phyloP scores from a whole-genome alignment of 129 eudicot species.

The Oenanthe sinensis region DNA sequence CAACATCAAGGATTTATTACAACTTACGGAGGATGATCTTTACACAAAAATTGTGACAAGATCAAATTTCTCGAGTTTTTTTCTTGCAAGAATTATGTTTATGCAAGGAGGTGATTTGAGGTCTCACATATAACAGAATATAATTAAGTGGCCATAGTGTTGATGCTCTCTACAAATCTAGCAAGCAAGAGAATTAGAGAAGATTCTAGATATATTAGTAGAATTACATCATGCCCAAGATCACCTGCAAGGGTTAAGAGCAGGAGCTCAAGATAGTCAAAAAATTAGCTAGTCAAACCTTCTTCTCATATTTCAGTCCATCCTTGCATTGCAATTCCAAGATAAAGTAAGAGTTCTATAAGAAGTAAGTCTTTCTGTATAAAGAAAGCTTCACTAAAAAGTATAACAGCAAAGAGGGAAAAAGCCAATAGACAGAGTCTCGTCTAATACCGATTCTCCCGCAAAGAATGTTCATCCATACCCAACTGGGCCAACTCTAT shows the following conservation, averaged over 20 bases:
- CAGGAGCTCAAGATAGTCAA: background rate
- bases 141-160: background rate
- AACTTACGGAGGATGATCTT: background rate
- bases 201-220: background rate
- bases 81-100: background rate
- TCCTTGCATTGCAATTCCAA: background rate
- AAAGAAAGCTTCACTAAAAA: background rate
- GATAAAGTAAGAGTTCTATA: background rate
- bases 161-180: background rate
- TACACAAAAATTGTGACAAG: background rate
- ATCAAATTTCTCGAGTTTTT: background rate
- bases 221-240: background rate
- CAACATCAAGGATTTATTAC: background rate
- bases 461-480: too few relatives aligned
- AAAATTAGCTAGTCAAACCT: background rate
- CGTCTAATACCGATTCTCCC: background rate
- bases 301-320: background rate
- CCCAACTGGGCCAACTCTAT: background rate
- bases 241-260: background rate
- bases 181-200: background rate
- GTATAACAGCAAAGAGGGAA: background rate
- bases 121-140: background rate
- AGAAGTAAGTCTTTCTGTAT: too few relatives aligned
- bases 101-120: background rate
- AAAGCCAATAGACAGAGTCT: background rate